Evolutionary conservation across 495 filamentous ascomycete species (phyloP).

Genomic region (Lentithecium fluviatile): DNA sequence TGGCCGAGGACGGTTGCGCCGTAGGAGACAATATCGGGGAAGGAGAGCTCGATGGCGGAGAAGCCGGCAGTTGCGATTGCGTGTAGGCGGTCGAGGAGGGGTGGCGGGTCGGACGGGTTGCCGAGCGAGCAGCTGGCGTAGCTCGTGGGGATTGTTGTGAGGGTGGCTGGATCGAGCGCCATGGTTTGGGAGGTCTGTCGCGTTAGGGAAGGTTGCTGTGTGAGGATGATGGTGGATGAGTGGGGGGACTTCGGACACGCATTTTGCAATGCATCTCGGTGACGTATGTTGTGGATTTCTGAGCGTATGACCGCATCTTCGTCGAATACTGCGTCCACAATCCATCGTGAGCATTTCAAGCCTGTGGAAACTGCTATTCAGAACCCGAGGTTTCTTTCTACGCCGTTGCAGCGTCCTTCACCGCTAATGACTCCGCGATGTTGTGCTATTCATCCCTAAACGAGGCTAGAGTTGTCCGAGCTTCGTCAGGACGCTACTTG

Average conservation of each 20-base stretch:
- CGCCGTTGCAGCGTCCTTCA: too few relatives aligned
- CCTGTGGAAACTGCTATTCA: too few relatives aligned
- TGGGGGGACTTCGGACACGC: background rate
- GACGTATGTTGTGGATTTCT: background rate
- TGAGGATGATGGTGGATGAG: background rate
- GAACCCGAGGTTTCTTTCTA: too few relatives aligned
- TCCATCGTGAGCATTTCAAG: too few relatives aligned
- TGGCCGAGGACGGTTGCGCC: constrained; percentile 52
- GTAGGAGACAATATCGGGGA: constrained; percentile 71
- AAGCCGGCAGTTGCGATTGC: constrained; percentile 68
- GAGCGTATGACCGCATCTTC: background rate
- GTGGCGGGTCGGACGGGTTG: constrained; percentile 46
- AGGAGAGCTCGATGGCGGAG: constrained; percentile 68
- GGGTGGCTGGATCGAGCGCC: constrained; percentile 38
- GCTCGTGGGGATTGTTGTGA: constrained; percentile 56
- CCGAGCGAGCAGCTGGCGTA: constrained; percentile 68
- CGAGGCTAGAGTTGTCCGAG: too few relatives aligned
- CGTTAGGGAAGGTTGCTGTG: background rate
- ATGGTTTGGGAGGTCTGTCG: constrained; percentile 19
- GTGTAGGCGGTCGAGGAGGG: constrained; percentile 62
- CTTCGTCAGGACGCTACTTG: too few relatives aligned
- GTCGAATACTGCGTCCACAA: too few relatives aligned
- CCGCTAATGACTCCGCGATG: too few relatives aligned
- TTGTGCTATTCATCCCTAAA: too few relatives aligned
- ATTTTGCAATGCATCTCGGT: background rate